Evolutionary conservation across 2,329 filamentous ascomycete species (phyloP), one percentile per base, ranked within the genome.

Genomic region (Trichoderma guizhouense): DNA sequence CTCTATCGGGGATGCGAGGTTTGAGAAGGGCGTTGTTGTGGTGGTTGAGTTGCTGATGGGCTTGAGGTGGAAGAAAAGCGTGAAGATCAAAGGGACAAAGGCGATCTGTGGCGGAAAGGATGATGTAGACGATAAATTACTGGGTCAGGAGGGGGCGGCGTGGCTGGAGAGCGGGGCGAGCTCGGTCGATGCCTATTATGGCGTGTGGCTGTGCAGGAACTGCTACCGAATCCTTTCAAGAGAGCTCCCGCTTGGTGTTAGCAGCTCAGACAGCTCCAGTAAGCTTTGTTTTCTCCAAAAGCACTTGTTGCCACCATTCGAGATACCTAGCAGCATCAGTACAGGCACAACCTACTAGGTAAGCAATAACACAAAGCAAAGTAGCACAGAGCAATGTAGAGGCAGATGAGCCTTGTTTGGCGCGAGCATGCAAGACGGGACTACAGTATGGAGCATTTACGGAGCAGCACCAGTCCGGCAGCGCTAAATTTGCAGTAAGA

Each of bases 31-130:
- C 0, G 43, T 55, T 26, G 30, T 61, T 2, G 32, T 51, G 68
- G 51, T 57, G 58, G 64, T 28, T 63, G 24, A 43, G 15, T n/a
- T 58, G 18, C 28, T 24, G 39, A 43, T n/a, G 18, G 3, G 39
- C 39, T 43, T 43, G 55, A 62, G 47, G 57, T 66, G 18, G 30
- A 34, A 18, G 34, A 14, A 14, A 34, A 34, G 47, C 6, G 32
- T 55, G 21, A 24, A 24, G 55, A 53, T 69, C 55, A 67, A 62
- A 57, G 34, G 69, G 39, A 47, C 58, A 47, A 43, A 43, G 47
- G 60, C 36, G 69, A 72, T 68, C 43, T 74, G 72, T 73, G 71
- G 68, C 69, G 64, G 69, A 64, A 64, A 70, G 71, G 67, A 69
- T 68, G 71, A 70, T 70, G 71, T 47, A 60, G 63, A 30, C 57